A percentile compares a stretch with the other conserved stretches of the same genome.
phyloP scores from a whole-genome alignment of 2,329 filamentous ascomycete genomes.

The Colletotrichum shisoi region DNA sequence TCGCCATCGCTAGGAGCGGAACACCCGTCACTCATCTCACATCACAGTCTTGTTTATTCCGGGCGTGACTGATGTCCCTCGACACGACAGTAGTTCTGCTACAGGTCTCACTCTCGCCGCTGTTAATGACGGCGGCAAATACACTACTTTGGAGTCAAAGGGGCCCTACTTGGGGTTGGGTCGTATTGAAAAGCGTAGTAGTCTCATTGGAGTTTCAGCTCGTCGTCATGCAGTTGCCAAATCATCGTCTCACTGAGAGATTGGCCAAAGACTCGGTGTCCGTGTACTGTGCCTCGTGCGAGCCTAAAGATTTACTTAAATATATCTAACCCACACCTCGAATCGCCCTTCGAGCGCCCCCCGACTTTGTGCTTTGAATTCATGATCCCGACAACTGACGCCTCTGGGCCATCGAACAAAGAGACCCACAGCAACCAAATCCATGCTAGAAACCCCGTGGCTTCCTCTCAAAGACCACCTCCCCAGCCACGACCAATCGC shows the following conservation, averaged over 20 bases:
- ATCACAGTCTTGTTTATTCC: not conserved
- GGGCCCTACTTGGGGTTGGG: too few species aligned
- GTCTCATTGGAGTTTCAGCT: not conserved
- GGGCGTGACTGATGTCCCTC: not conserved
- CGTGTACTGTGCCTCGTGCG: too few species aligned
- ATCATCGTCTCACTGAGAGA: not conserved
- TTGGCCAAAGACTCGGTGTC: not conserved
- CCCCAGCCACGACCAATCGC: constrained; percentile 11
- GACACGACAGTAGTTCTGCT: not conserved
- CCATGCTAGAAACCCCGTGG: constrained; percentile 22
- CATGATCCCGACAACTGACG: not conserved
- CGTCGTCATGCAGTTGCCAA: not conserved
- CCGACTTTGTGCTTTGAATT: not conserved
- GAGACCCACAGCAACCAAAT: constrained; percentile 3
- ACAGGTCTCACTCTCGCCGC: not conserved
- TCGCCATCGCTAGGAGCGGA: not conserved
- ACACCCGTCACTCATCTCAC: not conserved
- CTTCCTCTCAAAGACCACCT: constrained; percentile 7
- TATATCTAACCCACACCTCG: not conserved
- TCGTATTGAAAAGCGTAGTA: not conserved
- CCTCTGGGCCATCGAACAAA: constrained; percentile 15
- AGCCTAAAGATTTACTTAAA: not conserved
- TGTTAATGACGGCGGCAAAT: not conserved
- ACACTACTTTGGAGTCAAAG: not conserved
- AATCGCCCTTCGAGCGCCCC: not conserved